phyloP scores from a whole-genome alignment of 495 filamentous ascomycete genomes.

The Neurospora sp. region DNA sequence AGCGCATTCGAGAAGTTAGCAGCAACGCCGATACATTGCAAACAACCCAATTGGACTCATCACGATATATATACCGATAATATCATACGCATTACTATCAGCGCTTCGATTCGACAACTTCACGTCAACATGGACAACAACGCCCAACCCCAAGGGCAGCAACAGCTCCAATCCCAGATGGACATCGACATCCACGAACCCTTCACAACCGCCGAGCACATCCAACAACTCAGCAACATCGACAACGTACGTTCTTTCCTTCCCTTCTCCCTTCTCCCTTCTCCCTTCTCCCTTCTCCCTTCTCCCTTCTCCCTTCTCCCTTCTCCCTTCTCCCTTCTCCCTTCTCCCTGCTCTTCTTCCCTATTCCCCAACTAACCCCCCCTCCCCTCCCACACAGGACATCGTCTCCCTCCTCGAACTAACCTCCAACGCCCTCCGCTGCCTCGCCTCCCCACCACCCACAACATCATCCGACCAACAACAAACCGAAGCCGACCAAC shows the following conservation, averaged over 20 bases:
- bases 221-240: slow-evolving; percentile 66
- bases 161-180: neutral
- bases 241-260: slow-evolving; percentile 45
- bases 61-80: neutral
- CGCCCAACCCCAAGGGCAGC: slow-evolving; percentile 1
- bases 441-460: slow-evolving; percentile 44
- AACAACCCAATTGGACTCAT: neutral
- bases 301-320: neutral
- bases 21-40: neutral
- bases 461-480: neutral
- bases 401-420: slow-evolving; percentile 50
- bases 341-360: neutral
- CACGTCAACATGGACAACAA: slow-evolving; percentile 3
- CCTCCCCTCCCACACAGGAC: slow-evolving; percentile 17
- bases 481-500: neutral
- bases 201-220: slow-evolving; percentile 59
- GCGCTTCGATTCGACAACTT: neutral
- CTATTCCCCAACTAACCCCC: slow-evolving; percentile 1
- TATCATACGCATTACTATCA: neutral
- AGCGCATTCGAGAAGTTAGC: neutral
- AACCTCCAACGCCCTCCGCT: slow-evolving; percentile 57
- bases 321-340: neutral
- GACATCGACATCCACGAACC: slow-evolving; percentile 22
- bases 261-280: neutral
- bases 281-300: neutral